Evolutionary conservation across 768 basidiomycete species (phyloP).

Genomic region (Thelephora ganbajun): DNA sequence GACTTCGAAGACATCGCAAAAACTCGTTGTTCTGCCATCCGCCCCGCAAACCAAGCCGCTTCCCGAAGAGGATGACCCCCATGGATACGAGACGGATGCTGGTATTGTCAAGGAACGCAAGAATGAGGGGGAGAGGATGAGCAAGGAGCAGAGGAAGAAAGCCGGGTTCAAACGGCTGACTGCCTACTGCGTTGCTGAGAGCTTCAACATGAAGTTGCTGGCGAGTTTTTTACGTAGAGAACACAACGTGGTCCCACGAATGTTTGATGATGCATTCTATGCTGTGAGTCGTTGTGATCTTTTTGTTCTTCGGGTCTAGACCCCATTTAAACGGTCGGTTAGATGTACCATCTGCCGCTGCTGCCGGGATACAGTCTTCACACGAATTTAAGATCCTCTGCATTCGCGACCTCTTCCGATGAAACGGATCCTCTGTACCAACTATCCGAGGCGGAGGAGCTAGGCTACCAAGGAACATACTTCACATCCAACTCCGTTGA

Average conservation of each 20-base stretch:
- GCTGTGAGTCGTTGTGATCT: constrained; percentile 39
- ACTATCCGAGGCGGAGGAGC: constrained; percentile 80
- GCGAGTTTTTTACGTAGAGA: constrained; percentile 83
- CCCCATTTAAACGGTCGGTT: neutral
- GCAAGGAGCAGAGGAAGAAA: constrained; percentile 67
- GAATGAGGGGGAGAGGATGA: constrained; percentile 81
- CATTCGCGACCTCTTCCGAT: constrained; percentile 28
- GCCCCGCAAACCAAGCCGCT: constrained; percentile 74
- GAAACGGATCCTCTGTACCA: constrained; percentile 49
- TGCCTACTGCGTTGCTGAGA: constrained; percentile 81
- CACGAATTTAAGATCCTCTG: constrained; percentile 77
- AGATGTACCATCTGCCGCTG: constrained; percentile 89
- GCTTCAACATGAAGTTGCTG: constrained; percentile 71
- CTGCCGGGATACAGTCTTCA: constrained; percentile 83
- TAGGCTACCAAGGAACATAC: constrained; percentile 80
- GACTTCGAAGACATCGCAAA: constrained; percentile 83
- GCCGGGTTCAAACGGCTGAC: constrained; percentile 75
- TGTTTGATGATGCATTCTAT: constrained; percentile 91
- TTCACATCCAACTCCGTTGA: constrained; percentile 30
- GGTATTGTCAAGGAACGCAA: constrained; percentile 60
- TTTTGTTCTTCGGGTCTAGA: neutral
- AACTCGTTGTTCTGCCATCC: constrained; percentile 81
- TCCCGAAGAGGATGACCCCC: constrained; percentile 33
- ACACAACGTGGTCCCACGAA: constrained; percentile 75
- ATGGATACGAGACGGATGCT: constrained; percentile 53